phyloP scores from a whole-genome alignment of 208 protist genomes.

The Leishmania martiniquensis region DNA sequence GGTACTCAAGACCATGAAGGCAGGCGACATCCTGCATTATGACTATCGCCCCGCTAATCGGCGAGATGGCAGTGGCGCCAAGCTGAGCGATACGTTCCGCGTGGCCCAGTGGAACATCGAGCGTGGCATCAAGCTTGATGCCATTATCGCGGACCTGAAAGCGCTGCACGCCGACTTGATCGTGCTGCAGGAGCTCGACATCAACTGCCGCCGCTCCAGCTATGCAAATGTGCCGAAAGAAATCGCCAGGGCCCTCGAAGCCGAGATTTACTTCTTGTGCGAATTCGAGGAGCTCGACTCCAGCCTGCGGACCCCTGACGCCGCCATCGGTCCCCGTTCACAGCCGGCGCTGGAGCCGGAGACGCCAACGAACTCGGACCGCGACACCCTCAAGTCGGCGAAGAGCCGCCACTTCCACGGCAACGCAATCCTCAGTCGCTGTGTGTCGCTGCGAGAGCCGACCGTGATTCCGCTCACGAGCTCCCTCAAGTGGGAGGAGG shows the following conservation, averaged over 20 bases:
- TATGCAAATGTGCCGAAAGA: conserved; percentile 69
- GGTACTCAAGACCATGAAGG: conserved; percentile 32
- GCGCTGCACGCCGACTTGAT: conserved; percentile 66
- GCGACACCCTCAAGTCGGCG: not conserved
- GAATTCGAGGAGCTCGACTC: conserved; percentile 82
- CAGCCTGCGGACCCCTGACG: conserved; percentile 26
- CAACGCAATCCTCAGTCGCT: conserved; percentile 72
- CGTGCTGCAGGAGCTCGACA: conserved; percentile 85
- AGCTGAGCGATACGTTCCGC: conserved; percentile 50
- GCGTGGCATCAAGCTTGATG: conserved; percentile 58
- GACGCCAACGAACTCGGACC: not conserved
- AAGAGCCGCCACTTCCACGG: conserved; percentile 68
- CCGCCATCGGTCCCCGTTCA: conserved; percentile 61
- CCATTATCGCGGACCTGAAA: conserved; percentile 55
- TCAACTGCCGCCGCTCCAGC: conserved; percentile 68
- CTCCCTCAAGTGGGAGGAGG: conserved; percentile 60
- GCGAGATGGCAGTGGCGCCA: not conserved
- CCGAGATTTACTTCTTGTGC: conserved; percentile 73
- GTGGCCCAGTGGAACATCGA: conserved; percentile 90
- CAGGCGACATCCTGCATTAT: conserved; percentile 66
- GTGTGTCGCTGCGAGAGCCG: conserved; percentile 38
- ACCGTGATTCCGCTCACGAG: conserved; percentile 49
- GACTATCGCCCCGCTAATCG: conserved; percentile 46
- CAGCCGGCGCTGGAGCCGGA: conserved; percentile 14
- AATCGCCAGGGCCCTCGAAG: conserved; percentile 57